Evolutionary conservation across 2,329 filamentous ascomycete species (phyloP).

Genomic region (Arthrobotrys conoides): DNA sequence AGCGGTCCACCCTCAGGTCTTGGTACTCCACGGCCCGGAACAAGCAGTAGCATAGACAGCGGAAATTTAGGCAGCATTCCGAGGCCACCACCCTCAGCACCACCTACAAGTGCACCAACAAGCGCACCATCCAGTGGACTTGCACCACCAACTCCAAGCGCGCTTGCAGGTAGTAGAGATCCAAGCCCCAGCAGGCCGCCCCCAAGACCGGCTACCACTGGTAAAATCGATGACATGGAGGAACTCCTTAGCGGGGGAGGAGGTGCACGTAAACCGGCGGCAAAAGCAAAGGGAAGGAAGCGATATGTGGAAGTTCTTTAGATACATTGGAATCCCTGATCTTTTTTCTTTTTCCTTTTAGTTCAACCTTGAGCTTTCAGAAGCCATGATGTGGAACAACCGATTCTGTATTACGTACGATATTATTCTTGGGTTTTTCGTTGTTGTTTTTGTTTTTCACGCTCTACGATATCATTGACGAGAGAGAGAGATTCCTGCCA

Average conservation of each 20-base stretch:
- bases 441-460: background rate
- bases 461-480: background rate
- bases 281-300: constrained; percentile 84
- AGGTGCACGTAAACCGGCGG: constrained; percentile 70
- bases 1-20: constrained; percentile 44
- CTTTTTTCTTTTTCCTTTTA: too few species aligned
- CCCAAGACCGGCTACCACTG: constrained; percentile 83
- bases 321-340: constrained; percentile 17
- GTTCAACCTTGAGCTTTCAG: background rate
- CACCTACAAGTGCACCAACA: constrained; percentile 47
- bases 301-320: constrained; percentile 97
- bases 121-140: constrained; percentile 62
- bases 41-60: constrained; percentile 40
- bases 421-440: background rate
- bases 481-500: background rate
- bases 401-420: constrained; percentile 31
- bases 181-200: constrained; percentile 73
- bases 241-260: constrained; percentile 81
- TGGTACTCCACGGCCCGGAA: constrained; percentile 39
- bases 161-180: constrained; percentile 66
- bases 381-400: background rate
- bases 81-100: constrained; percentile 43
- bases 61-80: constrained; percentile 30
- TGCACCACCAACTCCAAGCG: constrained; percentile 65
- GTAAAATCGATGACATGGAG: constrained; percentile 93